Percentiles rank a stretch among this genome's conserved stretches.
Evolutionary conservation across 441 rosid genomes (phyloP).

Genomic region (Gossypium schwendimanii): DNA sequence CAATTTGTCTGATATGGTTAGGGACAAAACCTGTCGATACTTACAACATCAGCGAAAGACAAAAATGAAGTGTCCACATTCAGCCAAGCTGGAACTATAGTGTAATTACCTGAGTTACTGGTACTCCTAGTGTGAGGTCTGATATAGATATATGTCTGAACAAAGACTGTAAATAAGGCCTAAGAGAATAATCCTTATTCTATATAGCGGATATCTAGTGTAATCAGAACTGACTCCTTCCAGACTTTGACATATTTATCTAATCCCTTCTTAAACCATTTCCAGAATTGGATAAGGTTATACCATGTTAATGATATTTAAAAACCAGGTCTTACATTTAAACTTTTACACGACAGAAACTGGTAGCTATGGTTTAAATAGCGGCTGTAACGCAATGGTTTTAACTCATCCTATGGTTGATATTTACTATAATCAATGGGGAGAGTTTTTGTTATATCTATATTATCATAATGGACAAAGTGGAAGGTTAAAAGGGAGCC

Average conservation of each 20-base stretch:
- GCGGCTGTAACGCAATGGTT: neutral
- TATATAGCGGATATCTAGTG: neutral
- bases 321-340: neutral
- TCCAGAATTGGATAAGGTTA: neutral
- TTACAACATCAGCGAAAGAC: neutral
- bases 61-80: neutral
- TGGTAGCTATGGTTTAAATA: neutral
- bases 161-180: neutral
- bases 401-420: too few relatives aligned
- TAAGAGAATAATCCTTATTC: neutral
- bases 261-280: neutral
- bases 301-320: neutral
- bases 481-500: neutral
- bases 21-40: conserved; percentile 10
- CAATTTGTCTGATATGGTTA: neutral
- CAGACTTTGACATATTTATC: neutral
- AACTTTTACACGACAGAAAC: neutral
- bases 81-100: neutral
- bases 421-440: too few relatives aligned
- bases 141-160: neutral
- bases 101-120: neutral
- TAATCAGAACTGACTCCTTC: neutral
- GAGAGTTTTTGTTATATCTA: too few relatives aligned
- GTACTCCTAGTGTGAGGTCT: neutral
- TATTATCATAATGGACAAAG: neutral